Conservation (phyloP, 2,329 filamentous ascomycete genomes). For the Neodidymelliopsis sp. region DNA sequence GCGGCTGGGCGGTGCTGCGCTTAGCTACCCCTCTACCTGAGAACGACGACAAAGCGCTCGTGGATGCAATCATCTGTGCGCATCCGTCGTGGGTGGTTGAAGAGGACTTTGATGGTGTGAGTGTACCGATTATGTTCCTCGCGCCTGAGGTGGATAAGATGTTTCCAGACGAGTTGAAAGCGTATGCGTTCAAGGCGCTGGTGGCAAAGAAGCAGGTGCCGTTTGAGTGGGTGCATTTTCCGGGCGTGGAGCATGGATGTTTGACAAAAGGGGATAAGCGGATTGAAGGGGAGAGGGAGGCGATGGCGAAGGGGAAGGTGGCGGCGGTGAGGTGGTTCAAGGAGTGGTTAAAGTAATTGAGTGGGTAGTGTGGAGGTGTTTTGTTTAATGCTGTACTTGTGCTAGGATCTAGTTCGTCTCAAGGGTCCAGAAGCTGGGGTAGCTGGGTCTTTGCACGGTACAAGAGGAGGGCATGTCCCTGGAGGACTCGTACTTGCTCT, state of each 20-base stretch:
- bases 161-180: conserved; percentile 36
- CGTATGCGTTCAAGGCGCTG: conserved; percentile 27
- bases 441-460: too few species aligned
- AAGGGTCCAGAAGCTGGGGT: too few species aligned
- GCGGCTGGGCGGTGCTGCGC: conserved; percentile 42
- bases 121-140: conserved; percentile 28
- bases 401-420: too few species aligned
- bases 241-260: conserved; percentile 33
- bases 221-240: conserved; percentile 36
- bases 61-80: conserved; percentile 32
- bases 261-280: conserved; percentile 26
- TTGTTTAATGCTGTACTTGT: too few species aligned
- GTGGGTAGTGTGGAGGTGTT: too few species aligned
- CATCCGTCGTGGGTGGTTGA: conserved; percentile 28
- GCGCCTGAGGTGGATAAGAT: conserved; percentile 28
- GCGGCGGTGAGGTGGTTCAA: conserved; percentile 20
- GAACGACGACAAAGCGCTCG: too few species aligned
- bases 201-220: conserved; percentile 24
- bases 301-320: conserved; percentile 30
- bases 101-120: conserved; percentile 27
- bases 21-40: conserved; percentile 26
- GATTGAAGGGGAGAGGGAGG: conserved; percentile 25
- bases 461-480: too few species aligned
- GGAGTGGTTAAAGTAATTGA: conserved; percentile 13
- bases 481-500: too few species aligned